Conservation (phyloP, 208 protist species). For the Crithidia brevicula region DNA sequence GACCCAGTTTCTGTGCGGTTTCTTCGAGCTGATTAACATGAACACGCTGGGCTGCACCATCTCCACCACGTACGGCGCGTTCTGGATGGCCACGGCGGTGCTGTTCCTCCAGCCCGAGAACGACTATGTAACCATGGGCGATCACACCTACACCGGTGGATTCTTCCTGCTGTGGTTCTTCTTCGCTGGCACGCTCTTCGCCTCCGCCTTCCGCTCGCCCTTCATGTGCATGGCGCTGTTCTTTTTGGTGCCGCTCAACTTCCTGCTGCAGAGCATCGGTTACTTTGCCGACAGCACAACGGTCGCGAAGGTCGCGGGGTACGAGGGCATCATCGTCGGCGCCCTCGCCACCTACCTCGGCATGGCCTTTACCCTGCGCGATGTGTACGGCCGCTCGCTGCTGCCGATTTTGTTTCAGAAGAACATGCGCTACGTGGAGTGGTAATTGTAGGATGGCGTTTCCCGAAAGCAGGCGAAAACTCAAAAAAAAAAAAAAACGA, state of each 20-base stretch:
- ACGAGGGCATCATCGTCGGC: constrained; percentile 56
- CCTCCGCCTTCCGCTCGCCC: constrained; percentile 27
- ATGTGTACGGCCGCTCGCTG: constrained; percentile 49
- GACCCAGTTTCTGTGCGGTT: constrained; percentile 59
- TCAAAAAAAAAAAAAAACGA: too few species aligned
- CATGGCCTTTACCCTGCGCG: constrained; percentile 48
- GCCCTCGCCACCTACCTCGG: constrained; percentile 54
- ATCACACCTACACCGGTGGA: constrained; percentile 20
- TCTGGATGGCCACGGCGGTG: constrained; percentile 52
- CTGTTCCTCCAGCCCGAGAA: constrained; percentile 42
- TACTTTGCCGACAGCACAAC: constrained; percentile 26
- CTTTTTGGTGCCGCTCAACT: constrained; percentile 32
- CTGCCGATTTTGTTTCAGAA: constrained; percentile 36
- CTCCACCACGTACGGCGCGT: constrained; percentile 55
- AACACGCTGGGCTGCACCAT: constrained; percentile 65
- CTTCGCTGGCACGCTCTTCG: constrained; percentile 24
- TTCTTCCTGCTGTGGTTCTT: constrained; percentile 36
- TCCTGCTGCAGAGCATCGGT: constrained; percentile 34
- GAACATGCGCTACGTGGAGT: constrained; percentile 34
- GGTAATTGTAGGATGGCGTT: too few species aligned
- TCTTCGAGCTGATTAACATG: constrained; percentile 58
- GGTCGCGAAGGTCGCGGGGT: constrained; percentile 42
- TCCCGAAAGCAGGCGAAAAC: not conserved
- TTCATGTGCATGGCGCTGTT: constrained; percentile 39
- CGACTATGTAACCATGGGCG: constrained; percentile 8